Evolutionary conservation across 768 basidiomycete genomes (phyloP), one percentile per base, ranked within the genome.

Genomic region (Panellus pusillus): DNA sequence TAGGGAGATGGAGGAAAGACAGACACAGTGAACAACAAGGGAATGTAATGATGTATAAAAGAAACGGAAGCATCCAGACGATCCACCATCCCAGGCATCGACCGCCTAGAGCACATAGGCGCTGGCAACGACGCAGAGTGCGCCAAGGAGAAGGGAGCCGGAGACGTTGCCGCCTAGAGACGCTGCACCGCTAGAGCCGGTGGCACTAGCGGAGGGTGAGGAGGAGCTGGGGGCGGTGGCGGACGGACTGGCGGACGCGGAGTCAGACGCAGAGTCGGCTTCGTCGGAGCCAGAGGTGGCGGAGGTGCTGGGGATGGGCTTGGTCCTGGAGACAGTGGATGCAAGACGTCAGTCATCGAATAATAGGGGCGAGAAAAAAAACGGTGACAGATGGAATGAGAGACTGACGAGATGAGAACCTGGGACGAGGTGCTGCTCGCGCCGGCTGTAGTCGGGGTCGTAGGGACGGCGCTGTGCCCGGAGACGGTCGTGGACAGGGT

Each of bases 71-170:
- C 32, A 14, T 3, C 14, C 14, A 35, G 2, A 4, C 32, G 3
- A 14, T 11, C 32, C 11, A 35, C 32, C 32, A 35, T 2, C 3
- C 24, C 24, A 24, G 24, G 24, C 24, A 24, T 24, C 24, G 24
- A 24, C 24, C 24, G 3, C 32, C 32, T 56, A 60, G 47, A 56
- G 54, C 13, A 44, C 51, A 20, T 53, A 38, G 15, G 49, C 59
- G 14, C 48, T 47, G 31, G 52, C 55, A 39, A 44, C 45, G 27
- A 57, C 44, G 12, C 59, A 51, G 37, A 47, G 19, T 19, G 51
- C 54, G 39, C 50, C 48, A 39, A 51, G 20, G 18, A 59, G 24
- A 24, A 24, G 32, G 15, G 46, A 52, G 24, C 41, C 50, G 37
- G 42, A 15, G 50, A 42, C 39, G 50, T 44, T 53, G 19, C 40